Conservation (phyloP, 768 basidiomycete species). For the Strobilomyces echinocephalus region DNA sequence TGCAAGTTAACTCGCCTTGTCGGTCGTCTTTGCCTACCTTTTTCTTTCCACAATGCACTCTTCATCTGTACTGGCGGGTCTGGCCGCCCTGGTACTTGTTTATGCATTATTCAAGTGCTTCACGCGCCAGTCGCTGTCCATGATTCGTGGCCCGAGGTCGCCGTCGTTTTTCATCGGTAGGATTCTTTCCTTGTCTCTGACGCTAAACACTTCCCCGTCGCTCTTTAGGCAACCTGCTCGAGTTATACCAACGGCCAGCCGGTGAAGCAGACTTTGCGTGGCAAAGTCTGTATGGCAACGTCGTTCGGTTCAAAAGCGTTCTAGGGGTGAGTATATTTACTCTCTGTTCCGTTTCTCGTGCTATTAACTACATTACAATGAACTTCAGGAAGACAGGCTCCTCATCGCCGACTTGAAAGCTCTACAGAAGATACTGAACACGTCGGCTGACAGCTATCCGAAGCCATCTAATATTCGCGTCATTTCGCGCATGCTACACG, state of each 20-base stretch:
- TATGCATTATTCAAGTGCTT: background rate
- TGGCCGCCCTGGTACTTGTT: background rate
- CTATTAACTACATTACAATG: background rate
- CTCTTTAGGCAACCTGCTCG: conserved; percentile 21
- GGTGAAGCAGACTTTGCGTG: conserved; percentile 29
- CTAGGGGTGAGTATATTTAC: conserved; percentile 15
- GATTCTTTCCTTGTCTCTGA: background rate
- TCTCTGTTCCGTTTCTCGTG: background rate
- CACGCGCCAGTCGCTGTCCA: conserved; percentile 7
- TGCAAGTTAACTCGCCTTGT: background rate
- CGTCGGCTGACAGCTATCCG: background rate
- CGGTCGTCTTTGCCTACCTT: background rate
- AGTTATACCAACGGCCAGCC: conserved; percentile 21
- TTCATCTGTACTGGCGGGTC: background rate
- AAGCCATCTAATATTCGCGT: background rate
- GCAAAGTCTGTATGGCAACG: conserved; percentile 25
- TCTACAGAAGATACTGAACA: background rate
- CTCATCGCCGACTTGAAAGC: background rate
- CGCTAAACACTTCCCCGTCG: conserved; percentile 9
- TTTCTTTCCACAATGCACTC: background rate
- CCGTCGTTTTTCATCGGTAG: conserved; percentile 15
- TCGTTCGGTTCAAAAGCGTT: conserved; percentile 22
- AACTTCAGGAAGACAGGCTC: background rate
- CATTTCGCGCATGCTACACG: background rate
- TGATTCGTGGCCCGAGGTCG: conserved; percentile 12